These are phyloP conservation scores for Hypoxylon intermedium DNA, from an alignment of 495 filamentous ascomycete species.

Conservation along the genomic window DNA sequence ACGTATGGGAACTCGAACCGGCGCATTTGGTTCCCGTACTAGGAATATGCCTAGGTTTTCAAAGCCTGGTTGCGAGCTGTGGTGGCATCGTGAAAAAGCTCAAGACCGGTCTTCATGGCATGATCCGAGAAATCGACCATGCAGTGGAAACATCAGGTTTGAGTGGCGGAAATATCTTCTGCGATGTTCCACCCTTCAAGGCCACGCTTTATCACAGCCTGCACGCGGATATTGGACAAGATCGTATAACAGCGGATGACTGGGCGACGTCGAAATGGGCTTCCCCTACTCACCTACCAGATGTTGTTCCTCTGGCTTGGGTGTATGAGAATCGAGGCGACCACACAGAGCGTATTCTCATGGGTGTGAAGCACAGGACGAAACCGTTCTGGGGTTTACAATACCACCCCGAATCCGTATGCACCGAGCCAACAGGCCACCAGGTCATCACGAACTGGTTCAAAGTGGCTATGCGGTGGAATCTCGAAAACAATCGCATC, in stretches of 20 bases:
- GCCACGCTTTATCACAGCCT: constrained; percentile 92
- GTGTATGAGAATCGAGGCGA: constrained; percentile 55
- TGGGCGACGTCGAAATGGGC: constrained; percentile 48
- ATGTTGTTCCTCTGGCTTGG: constrained; percentile 73
- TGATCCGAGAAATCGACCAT: constrained; percentile 70
- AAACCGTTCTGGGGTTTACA: constrained; percentile 92
- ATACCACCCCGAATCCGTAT: constrained; percentile 94
- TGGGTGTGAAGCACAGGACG: constrained; percentile 71
- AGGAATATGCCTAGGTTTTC: constrained; percentile 92
- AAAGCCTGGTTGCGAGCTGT: constrained; percentile 74
- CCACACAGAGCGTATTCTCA: constrained; percentile 67
- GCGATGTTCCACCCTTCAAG: constrained; percentile 61
- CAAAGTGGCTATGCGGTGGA: constrained; percentile 63
- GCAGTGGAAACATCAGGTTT: constrained; percentile 41
- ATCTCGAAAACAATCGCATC: constrained; percentile 36
- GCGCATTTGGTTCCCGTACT: constrained; percentile 72
- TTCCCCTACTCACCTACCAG: constrained; percentile 33
- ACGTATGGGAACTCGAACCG: constrained; percentile 73
- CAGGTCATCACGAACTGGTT: constrained; percentile 82
- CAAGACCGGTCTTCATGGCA: constrained; percentile 76
- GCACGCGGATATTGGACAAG: constrained; percentile 65
- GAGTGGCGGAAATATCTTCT: constrained; percentile 50
- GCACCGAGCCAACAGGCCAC: constrained; percentile 73
- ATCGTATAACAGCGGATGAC: constrained; percentile 35
- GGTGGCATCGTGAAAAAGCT: constrained; percentile 71